Conservation (phyloP, 164 flowering plant species). For the Umbellularia californica region DNA sequence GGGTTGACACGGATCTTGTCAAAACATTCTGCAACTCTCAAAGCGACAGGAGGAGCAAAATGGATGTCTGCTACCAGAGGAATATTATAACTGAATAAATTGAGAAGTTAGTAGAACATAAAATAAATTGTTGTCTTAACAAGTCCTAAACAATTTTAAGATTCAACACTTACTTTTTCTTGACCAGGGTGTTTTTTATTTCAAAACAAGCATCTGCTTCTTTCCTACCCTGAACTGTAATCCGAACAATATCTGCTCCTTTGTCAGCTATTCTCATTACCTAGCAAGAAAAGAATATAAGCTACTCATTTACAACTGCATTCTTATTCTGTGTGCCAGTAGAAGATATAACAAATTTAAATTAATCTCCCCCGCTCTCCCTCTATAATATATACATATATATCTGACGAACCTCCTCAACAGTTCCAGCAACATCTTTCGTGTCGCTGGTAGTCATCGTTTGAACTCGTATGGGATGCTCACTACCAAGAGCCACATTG, state of each 20-base stretch:
- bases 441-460: constrained; percentile 97
- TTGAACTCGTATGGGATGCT: constrained; percentile 91
- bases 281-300: constrained; percentile 27
- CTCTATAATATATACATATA: neutral
- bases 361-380: neutral
- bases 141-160: neutral
- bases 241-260: constrained; percentile 94
- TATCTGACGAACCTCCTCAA: constrained; percentile 62
- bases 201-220: constrained; percentile 98
- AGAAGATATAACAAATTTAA: neutral
- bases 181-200: constrained; percentile 83
- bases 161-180: constrained; percentile 64
- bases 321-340: neutral
- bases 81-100: constrained; percentile 75
- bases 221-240: constrained; percentile 95
- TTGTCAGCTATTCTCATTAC: constrained; percentile 94
- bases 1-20: constrained; percentile 99
- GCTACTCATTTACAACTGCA: constrained; percentile 2
- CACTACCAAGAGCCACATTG: constrained; percentile 93
- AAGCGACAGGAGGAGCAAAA: constrained; percentile 91
- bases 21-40: constrained; percentile 95
- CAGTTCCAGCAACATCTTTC: constrained; percentile 84
- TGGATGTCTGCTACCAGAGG: constrained; percentile 98
- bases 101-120: neutral
- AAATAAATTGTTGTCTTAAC: neutral